A percentile compares a stretch with the other conserved stretches of the same genome.
Conservation (phyloP, 306 rosid genomes). For the Quercus rubra region DNA sequence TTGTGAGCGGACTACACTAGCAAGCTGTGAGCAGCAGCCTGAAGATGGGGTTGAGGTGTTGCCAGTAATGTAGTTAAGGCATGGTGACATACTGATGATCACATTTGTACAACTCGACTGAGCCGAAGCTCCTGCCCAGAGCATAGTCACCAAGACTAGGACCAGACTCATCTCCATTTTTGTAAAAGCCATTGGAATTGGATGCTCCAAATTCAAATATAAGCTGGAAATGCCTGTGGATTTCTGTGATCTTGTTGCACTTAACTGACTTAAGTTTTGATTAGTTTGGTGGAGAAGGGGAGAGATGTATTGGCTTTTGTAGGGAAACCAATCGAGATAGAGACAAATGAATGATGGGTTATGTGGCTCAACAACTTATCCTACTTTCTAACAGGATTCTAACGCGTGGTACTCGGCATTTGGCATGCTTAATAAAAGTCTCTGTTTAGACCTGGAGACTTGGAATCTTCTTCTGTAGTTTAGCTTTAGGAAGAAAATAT, state of each 20-base stretch:
- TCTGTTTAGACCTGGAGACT: conserved; percentile 13
- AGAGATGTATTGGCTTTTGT: conserved; percentile 30
- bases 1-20: conserved; percentile 51
- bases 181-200: conserved; percentile 50
- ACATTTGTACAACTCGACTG: too few relatives aligned
- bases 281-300: not conserved
- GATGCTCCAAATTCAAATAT: conserved; percentile 1
- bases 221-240: conserved; percentile 6
- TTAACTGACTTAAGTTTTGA: conserved; percentile 2
- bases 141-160: conserved; percentile 26
- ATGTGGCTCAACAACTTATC: conserved; percentile 53
- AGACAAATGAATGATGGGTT: conserved; percentile 32
- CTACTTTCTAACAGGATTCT: conserved; percentile 23
- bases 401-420: not conserved
- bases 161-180: conserved; percentile 28
- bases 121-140: conserved; percentile 40
- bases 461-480: conserved; percentile 9
- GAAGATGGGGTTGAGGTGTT: conserved; percentile 73
- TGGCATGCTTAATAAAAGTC: not conserved
- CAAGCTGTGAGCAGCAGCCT: conserved; percentile 70
- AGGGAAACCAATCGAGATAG: conserved; percentile 30
- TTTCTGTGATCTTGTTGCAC: not conserved
- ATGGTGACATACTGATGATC: not conserved
- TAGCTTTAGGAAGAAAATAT: not conserved
- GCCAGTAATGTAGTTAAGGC: conserved; percentile 65